Evolutionary conservation across 192 early-diverging fungal species (phyloP), one percentile per base, ranked within the genome.

Genomic region (Funneliformis mosseae): DNA sequence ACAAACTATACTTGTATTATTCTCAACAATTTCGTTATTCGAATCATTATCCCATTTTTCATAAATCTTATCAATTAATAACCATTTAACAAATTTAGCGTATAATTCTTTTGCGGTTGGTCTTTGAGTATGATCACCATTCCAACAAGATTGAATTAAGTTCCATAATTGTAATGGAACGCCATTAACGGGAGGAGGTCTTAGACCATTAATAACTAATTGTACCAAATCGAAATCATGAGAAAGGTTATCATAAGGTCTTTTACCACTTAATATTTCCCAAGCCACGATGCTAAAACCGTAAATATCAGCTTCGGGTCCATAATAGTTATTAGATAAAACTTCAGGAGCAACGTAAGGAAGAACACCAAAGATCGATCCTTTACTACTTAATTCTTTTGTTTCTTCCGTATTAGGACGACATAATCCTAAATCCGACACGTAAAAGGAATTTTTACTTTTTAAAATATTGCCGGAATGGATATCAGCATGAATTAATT

Each of bases 381-480:
- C 16, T 0, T 16, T 55, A 4, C 33, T 33, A 33, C 33, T 33
- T 33, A 3, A 33, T 33, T 33, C 33, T 33, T 55, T n/a, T 55
- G 4, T 21, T 55, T 55, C 18, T 25, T 33, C 27, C 50, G 80
- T 83, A 67, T 81, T 48, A 14, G 82, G 81, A 25, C 82, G 69
- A 8, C 79, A 85, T 21, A 85, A 68, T 33, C 84, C 84, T 76
- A 85, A 82, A 63, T 85, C 84, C 0, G 81, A 83, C 61, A 85
- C 82, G 14, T 39, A 18, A 38, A 39, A 69, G 8, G 67, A n/a
- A 69, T 33, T 69, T 28, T 69, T 38, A 69, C 39, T 9, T 28
- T 9, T 39, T 69, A 69, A 69, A 8, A 69, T 69, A 41, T 69
- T 69, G 18, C 67, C 67, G 28, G 28, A 16, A 41, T 69, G 67